phyloP scores from a whole-genome alignment of 2,329 filamentous ascomycete genomes.

The Aspergillus puulaauensis region DNA sequence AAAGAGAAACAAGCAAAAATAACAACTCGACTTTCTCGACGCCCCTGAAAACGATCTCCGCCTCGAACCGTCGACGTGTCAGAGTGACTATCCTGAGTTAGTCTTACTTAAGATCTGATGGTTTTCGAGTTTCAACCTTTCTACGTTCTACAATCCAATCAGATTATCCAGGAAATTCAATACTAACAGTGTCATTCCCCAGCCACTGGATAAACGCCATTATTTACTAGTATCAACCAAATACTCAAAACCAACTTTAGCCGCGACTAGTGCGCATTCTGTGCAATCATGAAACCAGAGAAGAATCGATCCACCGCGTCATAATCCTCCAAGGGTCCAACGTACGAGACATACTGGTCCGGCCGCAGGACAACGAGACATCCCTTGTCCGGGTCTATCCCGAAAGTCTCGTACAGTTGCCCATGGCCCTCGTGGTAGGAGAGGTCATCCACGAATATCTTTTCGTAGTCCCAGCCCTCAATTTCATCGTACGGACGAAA shows the following conservation, averaged over 20 bases:
- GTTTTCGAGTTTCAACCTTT: background rate
- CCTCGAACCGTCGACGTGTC: background rate
- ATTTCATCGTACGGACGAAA: slow-evolving; percentile 9
- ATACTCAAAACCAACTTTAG: no score
- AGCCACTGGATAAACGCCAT: background rate
- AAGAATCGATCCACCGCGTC: slow-evolving; percentile 11
- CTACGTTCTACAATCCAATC: background rate
- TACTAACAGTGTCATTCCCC: background rate
- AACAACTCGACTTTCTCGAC: slow-evolving; percentile 3
- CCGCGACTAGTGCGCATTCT: background rate
- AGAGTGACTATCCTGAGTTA: background rate
- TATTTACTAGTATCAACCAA: background rate
- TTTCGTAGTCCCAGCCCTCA: slow-evolving; percentile 18
- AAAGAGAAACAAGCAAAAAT: background rate
- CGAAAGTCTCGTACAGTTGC: slow-evolving; percentile 6
- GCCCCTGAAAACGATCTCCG: slow-evolving; percentile 20
- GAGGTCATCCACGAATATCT: slow-evolving; percentile 14
- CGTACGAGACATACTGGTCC: slow-evolving; percentile 12
- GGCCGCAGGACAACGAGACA: slow-evolving; percentile 11
- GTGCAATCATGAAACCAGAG: background rate
- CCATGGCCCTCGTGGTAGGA: slow-evolving; percentile 15
- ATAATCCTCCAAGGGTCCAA: slow-evolving; percentile 12
- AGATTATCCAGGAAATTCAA: no score
- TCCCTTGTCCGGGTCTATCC: slow-evolving; percentile 5
- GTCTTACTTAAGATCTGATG: no score